These are phyloP conservation scores for Murraya paniculata DNA, from an alignment of 345 rosid species.

Conservation along the genomic window DNA sequence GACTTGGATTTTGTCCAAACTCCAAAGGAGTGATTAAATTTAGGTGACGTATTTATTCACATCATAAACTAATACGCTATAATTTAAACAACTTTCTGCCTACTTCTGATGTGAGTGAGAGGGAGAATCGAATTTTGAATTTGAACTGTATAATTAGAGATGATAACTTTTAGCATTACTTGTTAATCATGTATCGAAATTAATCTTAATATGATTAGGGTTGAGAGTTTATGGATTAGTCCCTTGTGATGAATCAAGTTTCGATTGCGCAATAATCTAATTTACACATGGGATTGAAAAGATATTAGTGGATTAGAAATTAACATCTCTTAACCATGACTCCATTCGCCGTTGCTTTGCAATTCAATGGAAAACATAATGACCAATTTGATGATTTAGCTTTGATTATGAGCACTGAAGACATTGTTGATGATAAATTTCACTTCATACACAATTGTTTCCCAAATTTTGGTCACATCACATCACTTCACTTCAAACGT, in stretches of 20 bases:
- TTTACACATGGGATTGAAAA: background rate
- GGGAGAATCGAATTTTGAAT: background rate
- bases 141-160: background rate
- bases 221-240: background rate
- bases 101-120: background rate
- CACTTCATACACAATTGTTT: background rate
- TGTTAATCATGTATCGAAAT: background rate
- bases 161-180: background rate
- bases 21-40: background rate
- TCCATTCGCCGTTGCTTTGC: background rate
- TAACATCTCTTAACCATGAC: background rate
- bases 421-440: background rate
- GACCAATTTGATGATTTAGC: background rate
- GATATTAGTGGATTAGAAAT: background rate
- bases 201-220: background rate
- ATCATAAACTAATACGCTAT: background rate
- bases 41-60: background rate
- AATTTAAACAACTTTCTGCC: background rate
- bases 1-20: background rate
- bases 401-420: conserved; percentile 10
- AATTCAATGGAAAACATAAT: conserved; percentile 12
- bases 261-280: background rate
- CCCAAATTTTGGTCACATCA: background rate
- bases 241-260: background rate
- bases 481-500: background rate